Conservation (phyloP, 306 rosid genomes). For the Cucurbita moschata region DNA sequence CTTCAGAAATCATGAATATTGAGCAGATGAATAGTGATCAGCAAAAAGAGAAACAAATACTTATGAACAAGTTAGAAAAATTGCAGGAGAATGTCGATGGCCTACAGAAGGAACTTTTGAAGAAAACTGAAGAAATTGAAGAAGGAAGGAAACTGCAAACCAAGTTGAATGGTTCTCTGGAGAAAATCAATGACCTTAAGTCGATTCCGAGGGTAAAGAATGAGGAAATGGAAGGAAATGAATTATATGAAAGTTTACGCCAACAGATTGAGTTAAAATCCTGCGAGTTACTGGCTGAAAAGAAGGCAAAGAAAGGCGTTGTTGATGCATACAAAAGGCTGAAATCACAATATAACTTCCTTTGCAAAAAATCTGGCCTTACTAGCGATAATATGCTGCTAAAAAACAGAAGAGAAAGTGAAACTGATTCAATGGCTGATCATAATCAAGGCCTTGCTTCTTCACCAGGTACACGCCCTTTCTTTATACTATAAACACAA, state of each 20-base stretch:
- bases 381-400: slow-evolving; percentile 34
- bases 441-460: slow-evolving; percentile 19
- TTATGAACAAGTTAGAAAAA: slow-evolving; percentile 18
- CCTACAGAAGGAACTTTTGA: slow-evolving; percentile 15
- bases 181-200: no score
- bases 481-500: background rate
- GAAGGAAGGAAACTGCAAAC: slow-evolving; percentile 17
- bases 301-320: slow-evolving; percentile 18
- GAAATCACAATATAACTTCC: slow-evolving; percentile 53
- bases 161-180: background rate
- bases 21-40: slow-evolving; percentile 14
- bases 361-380: slow-evolving; percentile 46
- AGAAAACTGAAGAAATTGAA: slow-evolving; percentile 25
- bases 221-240: no score
- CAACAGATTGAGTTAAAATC: slow-evolving; percentile 18
- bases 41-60: slow-evolving; percentile 27
- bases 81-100: slow-evolving; percentile 22
- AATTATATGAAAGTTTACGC: no score
- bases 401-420: slow-evolving; percentile 20
- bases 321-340: slow-evolving; percentile 46
- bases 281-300: slow-evolving; percentile 37
- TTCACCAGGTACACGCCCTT: slow-evolving; percentile 29
- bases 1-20: slow-evolving; percentile 17
- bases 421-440: slow-evolving; percentile 14
- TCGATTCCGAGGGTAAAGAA: no score